Base-by-base conservation (phyloP, 73 alveolate genomes). In the Uronychia setigera region DNA sequence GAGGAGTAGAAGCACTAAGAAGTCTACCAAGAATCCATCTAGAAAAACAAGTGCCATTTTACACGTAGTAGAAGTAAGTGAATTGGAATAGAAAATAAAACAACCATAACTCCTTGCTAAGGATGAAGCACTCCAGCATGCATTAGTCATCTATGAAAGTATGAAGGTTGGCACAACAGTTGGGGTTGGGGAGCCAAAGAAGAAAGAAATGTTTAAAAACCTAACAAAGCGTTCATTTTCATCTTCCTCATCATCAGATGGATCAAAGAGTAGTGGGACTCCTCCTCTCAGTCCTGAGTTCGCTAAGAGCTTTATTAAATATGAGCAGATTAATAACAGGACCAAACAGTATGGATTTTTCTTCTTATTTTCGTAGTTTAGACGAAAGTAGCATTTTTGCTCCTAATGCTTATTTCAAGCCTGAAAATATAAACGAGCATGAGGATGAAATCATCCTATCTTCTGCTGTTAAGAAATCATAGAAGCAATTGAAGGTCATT, bases 181-280 rank as follows among this genome's bases (percentile, higher is more conserved):
- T 5, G 67, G 67, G 67, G 67, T 46, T 46, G 67, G 67, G 67
- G 67, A 46, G 67, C 67, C 67, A 5, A 46, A 46, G 67, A 5
- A 19, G 67, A 46, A 46, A 46, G 67, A 46, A 5, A 11, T 46
- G n/a, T 19, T 46, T 11, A 5, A 19, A 5, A 46, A 46, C 67
- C 5, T 11, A 5, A 46, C 67, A 46, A 46, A 46, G 19, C 5
- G 19, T 19, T 46, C 67, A 5, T 46, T 46, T 46, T 46, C 67
- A 11, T 46, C 67, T 46, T 46, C 67, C 19, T 11, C 67, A 11
- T 46, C 67, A 5, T 46, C 67, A 11, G 67, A 46, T 19, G 5
- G n/a, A 46, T 5, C 5, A 46, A 46, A 46, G n/a, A 5, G 67
- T 11, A 19, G 5, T 11, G 67, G 19, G 67, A 46, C 67, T 46